Evolutionary conservation across 345 rosid species (phyloP), one percentile per base, ranked within the genome.

Genomic region (Populus alba): DNA sequence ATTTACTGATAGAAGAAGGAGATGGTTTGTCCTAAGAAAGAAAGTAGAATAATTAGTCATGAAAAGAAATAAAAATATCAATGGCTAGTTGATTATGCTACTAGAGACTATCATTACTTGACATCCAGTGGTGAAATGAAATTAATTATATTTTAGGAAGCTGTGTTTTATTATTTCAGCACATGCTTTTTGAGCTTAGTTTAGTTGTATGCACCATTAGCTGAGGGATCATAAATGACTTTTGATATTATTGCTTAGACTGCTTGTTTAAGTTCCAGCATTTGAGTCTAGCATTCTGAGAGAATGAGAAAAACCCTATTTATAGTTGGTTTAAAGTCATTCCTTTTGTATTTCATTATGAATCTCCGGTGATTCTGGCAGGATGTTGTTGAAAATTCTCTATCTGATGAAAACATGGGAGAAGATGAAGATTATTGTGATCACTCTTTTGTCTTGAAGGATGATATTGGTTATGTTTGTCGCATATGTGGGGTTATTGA

Each of bases 381-480:
- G 97, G 91, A 90, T 79, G 85, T 33, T 62, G 74, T 72, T 39
- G 88, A 83, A 55, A 87, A 87, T 78, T 85, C 80, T 84, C 79
- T 86, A 71, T 75, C 83, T 0, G 86, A 85, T 75, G 93, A 88
- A 51, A 75, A 71, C 71, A 76, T 71, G 80, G 73, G 75, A 73
- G 91, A 88, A 70, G 91, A 79, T 71, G 92, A 78, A 13, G 89
- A 88, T 51, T 87, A 82, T 45, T 96, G 99, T 79, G 95, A 91
- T 29, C 98, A 96, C 81, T 88, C 91, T 18, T 94, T 84, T 81
- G 82, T 94, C 67, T 77, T 96, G 81, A 92, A 82, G 91, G 99
- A 96, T 72, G 99, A 96, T 67, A 78, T 96, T 59, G 99, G 99
- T n/a, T 88, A 84, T 86, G 99, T 94, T 62, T 96, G 99, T 85